A percentile compares a stretch with the other conserved stretches of the same genome.
Evolutionary conservation across 192 early-diverging fungal species (phyloP).

Genomic region (Hyaloraphidium curvatum): DNA sequence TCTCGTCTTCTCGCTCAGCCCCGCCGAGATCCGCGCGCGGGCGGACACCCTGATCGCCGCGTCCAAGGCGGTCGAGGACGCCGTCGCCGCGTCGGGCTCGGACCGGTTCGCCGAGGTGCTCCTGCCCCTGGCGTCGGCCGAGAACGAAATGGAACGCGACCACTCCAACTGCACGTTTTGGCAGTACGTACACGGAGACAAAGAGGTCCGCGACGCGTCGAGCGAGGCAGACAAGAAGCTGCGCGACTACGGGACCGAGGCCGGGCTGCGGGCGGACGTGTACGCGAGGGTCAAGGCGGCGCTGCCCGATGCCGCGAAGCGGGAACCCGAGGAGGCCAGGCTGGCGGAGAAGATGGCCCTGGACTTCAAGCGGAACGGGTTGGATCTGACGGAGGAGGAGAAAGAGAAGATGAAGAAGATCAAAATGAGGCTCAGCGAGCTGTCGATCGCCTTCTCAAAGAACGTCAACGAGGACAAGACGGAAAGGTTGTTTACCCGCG

Average conservation of each 20-base stretch:
- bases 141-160: neutral
- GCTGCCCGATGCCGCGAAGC: constrained; percentile 7
- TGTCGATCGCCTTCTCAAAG: constrained; percentile 49
- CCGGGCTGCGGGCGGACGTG: constrained; percentile 16
- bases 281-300: constrained; percentile 10
- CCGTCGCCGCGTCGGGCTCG: neutral
- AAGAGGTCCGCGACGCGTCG: constrained; percentile 16
- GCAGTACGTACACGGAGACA: constrained; percentile 15
- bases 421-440: constrained; percentile 43
- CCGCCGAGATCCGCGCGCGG: neutral
- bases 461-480: constrained; percentile 48
- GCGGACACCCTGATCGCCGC: neutral
- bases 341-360: constrained; percentile 45
- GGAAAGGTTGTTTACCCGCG: constrained; percentile 19
- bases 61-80: neutral
- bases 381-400: constrained; percentile 37
- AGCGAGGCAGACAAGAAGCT: constrained; percentile 8
- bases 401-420: constrained; percentile 39
- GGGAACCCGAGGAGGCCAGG: constrained; percentile 42
- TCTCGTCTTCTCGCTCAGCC: neutral
- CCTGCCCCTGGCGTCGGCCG: neutral
- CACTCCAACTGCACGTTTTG: constrained; percentile 5
- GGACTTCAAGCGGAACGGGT: constrained; percentile 48
- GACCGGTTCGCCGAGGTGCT: neutral
- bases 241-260: constrained; percentile 16